Evolutionary conservation across 2,329 filamentous ascomycete species (phyloP), one percentile per base, ranked within the genome.

Genomic region (Colletotrichum sp.): DNA sequence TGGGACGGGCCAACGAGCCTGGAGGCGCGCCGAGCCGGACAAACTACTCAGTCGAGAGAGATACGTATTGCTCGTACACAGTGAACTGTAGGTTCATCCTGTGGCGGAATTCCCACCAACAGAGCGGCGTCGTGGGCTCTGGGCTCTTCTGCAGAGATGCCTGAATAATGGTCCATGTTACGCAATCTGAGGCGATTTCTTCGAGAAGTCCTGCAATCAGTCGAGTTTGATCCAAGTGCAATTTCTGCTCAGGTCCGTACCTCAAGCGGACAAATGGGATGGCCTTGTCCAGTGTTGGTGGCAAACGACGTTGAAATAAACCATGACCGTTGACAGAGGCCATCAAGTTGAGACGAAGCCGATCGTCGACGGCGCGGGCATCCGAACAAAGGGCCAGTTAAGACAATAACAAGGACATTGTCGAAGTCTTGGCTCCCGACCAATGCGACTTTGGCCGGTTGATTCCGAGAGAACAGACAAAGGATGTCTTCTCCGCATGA

Each of bases 391-490:
- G 55, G 48, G 71, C 59, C 67, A 59, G 72, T 71, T 59, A 30
- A 4, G 26, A 63, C 28, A 34, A 32, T 59, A 59, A 30, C 67
- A 28, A 30, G 55, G 57, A 48, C 55, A 24, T 52, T 34, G 64
- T 28, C 32, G 55, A 60, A 39, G 62, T 34, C 55, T 48, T 60
- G 71, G 68, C 72, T 66, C 44, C 48, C 36, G 36, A 16, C 32
- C 57, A 52, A 75, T 75, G 65, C 57, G 28, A 75, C 64, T 68
- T 32, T 65, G 64, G 44, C 74, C 74, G 70, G 70, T 60, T 75
- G 59, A 32, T 75, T 68, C 70, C 74, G 74, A 75, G 48, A 44
- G 59, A 69, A 67, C 64, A 72, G 69, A 72, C 28, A 9, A 44
- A 39, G 6, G 44, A 16, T 16, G 32, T 13, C 15, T n/a, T 36